Conservation (phyloP, 2,329 filamentous ascomycete genomes). For the Talaromyces verruculosus region DNA sequence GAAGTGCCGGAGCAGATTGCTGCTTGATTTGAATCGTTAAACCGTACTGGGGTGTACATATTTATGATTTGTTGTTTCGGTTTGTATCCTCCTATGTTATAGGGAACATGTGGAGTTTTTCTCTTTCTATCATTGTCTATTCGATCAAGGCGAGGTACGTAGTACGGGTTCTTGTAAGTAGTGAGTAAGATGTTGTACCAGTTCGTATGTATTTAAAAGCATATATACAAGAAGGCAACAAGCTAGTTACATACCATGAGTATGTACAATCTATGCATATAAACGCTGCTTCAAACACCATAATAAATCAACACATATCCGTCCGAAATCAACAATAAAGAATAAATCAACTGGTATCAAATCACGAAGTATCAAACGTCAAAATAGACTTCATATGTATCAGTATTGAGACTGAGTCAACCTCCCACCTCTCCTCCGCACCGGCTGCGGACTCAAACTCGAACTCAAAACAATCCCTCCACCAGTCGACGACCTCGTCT, state of each 20-base stretch:
- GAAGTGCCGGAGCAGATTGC: conserved; percentile 57
- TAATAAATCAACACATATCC: neutral
- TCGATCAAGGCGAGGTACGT: neutral
- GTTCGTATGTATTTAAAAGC: neutral
- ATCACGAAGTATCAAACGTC: neutral
- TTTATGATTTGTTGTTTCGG: neutral
- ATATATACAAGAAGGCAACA: neutral
- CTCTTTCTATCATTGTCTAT: neutral
- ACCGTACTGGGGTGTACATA: neutral
- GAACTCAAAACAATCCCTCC: conserved; percentile 14
- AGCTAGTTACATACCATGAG: neutral
- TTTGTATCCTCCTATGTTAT: neutral
- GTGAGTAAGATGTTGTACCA: neutral
- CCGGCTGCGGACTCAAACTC: conserved; percentile 15
- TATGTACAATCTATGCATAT: neutral
- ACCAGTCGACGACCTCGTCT: conserved; percentile 24
- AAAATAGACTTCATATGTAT: neutral
- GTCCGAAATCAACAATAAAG: neutral
- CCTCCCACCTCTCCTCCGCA: neutral
- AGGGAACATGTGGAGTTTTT: conserved; percentile 3
- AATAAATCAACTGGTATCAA: conserved; percentile 19
- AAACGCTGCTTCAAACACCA: neutral
- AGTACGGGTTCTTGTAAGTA: neutral
- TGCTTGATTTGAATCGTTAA: conserved; percentile 20
- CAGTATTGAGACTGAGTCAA: neutral